These are phyloP conservation scores for Petunia axillaris DNA, from an alignment of 257 asterid genomes.

Conservation along the genomic window DNA sequence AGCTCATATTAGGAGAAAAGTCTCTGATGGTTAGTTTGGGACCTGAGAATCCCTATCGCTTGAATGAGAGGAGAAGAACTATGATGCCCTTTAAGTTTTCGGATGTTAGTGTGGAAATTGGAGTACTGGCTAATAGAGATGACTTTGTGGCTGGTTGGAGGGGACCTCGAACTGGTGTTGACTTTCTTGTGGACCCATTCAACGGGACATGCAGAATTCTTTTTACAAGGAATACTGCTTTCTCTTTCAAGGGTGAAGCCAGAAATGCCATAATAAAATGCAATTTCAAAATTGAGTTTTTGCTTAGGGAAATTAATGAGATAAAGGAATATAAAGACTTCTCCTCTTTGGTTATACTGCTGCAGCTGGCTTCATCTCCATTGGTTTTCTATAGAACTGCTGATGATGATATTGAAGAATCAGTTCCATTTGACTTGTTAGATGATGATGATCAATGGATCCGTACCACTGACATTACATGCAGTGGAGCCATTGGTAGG, in stretches of 20 bases:
- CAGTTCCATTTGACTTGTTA: conserved; percentile 73
- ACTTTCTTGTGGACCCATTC: conserved; percentile 82
- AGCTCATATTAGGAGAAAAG: conserved; percentile 48
- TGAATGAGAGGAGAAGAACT: conserved; percentile 76
- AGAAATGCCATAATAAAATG: conserved; percentile 60
- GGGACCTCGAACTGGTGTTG: conserved; percentile 57
- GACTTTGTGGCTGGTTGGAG: conserved; percentile 83
- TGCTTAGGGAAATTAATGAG: conserved; percentile 66
- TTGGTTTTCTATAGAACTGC: conserved; percentile 74
- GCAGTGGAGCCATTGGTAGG: conserved; percentile 84
- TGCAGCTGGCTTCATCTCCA: conserved; percentile 84
- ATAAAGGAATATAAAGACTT: conserved; percentile 45
- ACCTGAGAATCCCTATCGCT: conserved; percentile 61
- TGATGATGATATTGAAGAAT: conserved; percentile 78
- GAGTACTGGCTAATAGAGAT: conserved; percentile 55
- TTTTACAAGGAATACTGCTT: conserved; percentile 70
- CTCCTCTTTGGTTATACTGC: conserved; percentile 45
- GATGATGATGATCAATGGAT: conserved; percentile 99
- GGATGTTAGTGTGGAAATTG: conserved; percentile 60
- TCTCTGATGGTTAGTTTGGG: conserved; percentile 73
- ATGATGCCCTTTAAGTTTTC: conserved; percentile 55
- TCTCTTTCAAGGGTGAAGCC: conserved; percentile 48
- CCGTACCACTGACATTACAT: conserved; percentile 78
- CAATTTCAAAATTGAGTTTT: conserved; percentile 69
- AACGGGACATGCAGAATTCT: conserved; percentile 66